Conservation (phyloP, 352 stramenopile species). For the Thalassiosira delicatula region DNA sequence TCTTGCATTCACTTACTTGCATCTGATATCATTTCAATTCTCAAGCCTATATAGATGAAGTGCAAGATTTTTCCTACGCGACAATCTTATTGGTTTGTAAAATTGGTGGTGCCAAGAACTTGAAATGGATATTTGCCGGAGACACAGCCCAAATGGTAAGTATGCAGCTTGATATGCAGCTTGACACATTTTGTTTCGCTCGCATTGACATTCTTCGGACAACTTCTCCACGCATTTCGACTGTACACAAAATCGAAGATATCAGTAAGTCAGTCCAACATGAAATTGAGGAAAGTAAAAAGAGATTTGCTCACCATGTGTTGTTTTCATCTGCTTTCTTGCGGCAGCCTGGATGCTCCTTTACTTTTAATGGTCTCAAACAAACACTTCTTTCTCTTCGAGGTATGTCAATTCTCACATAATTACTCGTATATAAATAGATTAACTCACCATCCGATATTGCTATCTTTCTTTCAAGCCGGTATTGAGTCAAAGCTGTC, state of each 20-base stretch:
- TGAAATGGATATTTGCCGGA: slow-evolving; percentile 57
- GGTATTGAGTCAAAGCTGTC: slow-evolving; percentile 42
- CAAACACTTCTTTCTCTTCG: slow-evolving; percentile 49
- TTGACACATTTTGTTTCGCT: neutral
- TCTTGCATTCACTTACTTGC: neutral
- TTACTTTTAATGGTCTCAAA: slow-evolving; percentile 57
- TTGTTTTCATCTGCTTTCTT: slow-evolving; percentile 5
- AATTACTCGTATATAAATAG: too few relatives aligned
- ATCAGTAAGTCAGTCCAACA: slow-evolving; percentile 23
- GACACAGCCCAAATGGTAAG: slow-evolving; percentile 58
- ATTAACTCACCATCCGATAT: too few relatives aligned
- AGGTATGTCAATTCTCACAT: too few relatives aligned
- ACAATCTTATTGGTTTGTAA: slow-evolving; percentile 50
- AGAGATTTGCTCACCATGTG: slow-evolving; percentile 17
- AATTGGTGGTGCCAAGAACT: slow-evolving; percentile 31
- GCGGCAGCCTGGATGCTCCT: slow-evolving; percentile 49
- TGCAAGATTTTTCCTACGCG: slow-evolving; percentile 59
- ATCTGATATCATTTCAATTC: neutral
- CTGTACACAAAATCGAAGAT: slow-evolving; percentile 29
- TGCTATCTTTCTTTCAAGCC: too few relatives aligned
- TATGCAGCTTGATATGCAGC: neutral
- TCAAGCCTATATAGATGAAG: slow-evolving; percentile 48
- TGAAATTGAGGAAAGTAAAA: neutral
- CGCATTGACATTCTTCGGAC: neutral
- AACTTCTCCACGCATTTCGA: too few relatives aligned